phyloP scores from a whole-genome alignment of 805 yeast genomes.

The Myxozyma neotropica region DNA sequence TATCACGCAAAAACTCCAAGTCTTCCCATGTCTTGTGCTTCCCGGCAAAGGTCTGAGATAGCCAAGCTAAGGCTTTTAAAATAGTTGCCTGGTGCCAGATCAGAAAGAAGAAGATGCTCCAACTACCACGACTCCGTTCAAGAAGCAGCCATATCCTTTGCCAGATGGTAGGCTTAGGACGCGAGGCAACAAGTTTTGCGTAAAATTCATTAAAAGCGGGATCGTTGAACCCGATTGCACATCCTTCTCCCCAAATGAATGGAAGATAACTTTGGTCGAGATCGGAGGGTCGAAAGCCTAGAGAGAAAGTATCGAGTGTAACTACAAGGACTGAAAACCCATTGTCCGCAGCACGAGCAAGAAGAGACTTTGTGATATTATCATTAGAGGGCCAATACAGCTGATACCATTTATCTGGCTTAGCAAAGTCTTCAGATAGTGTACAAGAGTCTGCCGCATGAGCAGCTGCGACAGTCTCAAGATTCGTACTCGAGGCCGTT shows the following conservation, averaged over 20 bases:
- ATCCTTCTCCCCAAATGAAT: slow-evolving; percentile 36
- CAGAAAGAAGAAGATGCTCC: slow-evolving; percentile 1
- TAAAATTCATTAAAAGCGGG: slow-evolving; percentile 37
- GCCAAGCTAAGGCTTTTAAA: slow-evolving; percentile 27
- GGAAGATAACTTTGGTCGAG: slow-evolving; percentile 38
- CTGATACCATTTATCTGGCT: slow-evolving; percentile 32
- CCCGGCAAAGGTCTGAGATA: slow-evolving; percentile 24
- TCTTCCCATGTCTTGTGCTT: slow-evolving; percentile 33
- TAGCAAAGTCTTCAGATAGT: neutral
- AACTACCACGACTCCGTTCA: slow-evolving; percentile 11
- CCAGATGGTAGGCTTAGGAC: neutral
- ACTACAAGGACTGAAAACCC: slow-evolving; percentile 33
- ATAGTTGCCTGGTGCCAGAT: slow-evolving; percentile 7
- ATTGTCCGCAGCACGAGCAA: slow-evolving; percentile 25
- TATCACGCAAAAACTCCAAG: slow-evolving; percentile 18
- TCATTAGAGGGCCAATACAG: slow-evolving; percentile 35
- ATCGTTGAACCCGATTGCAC: slow-evolving; percentile 39
- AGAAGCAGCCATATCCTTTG: slow-evolving; percentile 8
- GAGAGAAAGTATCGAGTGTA: slow-evolving; percentile 33
- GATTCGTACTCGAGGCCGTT: slow-evolving; percentile 36
- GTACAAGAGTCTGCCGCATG: slow-evolving; percentile 1
- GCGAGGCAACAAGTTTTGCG: slow-evolving; percentile 13
- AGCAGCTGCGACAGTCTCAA: slow-evolving; percentile 32
- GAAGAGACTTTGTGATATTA: slow-evolving; percentile 25
- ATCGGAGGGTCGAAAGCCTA: slow-evolving; percentile 39